These are phyloP conservation scores for Tympanopsis confertula DNA, from an alignment of 2,329 filamentous ascomycete species.

Conservation along the genomic window DNA sequence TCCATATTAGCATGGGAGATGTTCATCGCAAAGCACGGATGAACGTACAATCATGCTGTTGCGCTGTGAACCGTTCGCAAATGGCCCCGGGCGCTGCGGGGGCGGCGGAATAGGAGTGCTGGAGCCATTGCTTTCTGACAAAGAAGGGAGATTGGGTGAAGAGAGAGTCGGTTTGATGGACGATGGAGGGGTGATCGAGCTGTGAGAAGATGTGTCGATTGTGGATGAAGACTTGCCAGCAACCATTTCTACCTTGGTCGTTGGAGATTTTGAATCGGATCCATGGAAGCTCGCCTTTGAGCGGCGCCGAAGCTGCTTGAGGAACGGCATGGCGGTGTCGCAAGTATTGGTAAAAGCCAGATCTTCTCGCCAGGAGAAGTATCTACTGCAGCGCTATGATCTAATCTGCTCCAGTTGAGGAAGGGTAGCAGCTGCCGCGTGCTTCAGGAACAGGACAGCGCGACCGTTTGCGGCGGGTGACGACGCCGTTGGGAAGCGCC, in stretches of 20 bases:
- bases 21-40: too few species aligned
- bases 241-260: slow-evolving; percentile 20
- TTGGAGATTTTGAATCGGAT: slow-evolving; percentile 16
- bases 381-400: too few species aligned
- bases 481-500: too few species aligned
- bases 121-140: slow-evolving; percentile 18
- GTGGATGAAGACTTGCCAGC: slow-evolving; percentile 45
- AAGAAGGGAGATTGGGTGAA: slow-evolving; percentile 26
- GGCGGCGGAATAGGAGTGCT: slow-evolving; percentile 20
- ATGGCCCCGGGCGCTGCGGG: slow-evolving; percentile 27
- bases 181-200: slow-evolving; percentile 40
- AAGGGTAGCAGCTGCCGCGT: too few species aligned
- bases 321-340: slow-evolving; percentile 30
- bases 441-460: too few species aligned
- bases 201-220: slow-evolving; percentile 36
- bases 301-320: slow-evolving; percentile 42
- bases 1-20: too few species aligned
- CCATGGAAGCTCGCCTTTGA: slow-evolving; percentile 36
- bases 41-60: not conserved
- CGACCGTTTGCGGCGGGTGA: too few species aligned
- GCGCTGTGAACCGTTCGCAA: slow-evolving; percentile 6
- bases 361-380: too few species aligned
- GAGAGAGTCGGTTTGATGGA: slow-evolving; percentile 35
- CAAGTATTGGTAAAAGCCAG: too few species aligned
- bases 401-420: too few species aligned